Percentiles rank a stretch among this genome's conserved stretches.
phyloP scores from a whole-genome alignment of 441 rosid species.

The Aquilaria agallochum region DNA sequence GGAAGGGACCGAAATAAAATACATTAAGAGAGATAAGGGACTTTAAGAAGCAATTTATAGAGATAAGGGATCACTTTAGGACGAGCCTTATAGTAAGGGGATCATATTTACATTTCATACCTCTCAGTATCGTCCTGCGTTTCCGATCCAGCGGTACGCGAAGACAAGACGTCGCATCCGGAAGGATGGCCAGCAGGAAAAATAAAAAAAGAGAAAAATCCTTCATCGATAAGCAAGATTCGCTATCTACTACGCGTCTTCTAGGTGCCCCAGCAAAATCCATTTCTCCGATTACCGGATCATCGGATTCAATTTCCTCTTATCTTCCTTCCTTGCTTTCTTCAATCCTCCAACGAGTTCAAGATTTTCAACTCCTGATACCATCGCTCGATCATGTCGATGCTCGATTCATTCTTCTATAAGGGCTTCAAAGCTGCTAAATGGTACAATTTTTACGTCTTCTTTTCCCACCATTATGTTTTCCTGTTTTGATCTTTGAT shows the following conservation, averaged over 20 bases:
- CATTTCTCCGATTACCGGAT: background rate
- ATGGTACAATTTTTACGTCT: conserved; percentile 39
- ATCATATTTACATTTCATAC: no score
- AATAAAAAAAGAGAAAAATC: background rate
- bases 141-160: no score
- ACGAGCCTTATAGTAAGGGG: no score
- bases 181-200: no score
- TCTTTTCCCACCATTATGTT: background rate
- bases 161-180: no score
- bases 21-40: no score
- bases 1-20: no score
- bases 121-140: no score
- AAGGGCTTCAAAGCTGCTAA: conserved; percentile 92
- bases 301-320: background rate
- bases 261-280: no score
- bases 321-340: background rate
- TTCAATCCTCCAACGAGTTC: background rate
- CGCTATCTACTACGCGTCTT: background rate
- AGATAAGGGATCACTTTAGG: no score
- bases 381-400: conserved; percentile 51
- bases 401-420: conserved; percentile 89
- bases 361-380: background rate
- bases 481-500: background rate
- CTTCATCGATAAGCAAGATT: conserved; percentile 6
- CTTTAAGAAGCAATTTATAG: no score